Percentiles rank a stretch among this genome's conserved stretches.
Conservation (phyloP, 257 asterid species). For the Nyctanthes arbortristis region DNA sequence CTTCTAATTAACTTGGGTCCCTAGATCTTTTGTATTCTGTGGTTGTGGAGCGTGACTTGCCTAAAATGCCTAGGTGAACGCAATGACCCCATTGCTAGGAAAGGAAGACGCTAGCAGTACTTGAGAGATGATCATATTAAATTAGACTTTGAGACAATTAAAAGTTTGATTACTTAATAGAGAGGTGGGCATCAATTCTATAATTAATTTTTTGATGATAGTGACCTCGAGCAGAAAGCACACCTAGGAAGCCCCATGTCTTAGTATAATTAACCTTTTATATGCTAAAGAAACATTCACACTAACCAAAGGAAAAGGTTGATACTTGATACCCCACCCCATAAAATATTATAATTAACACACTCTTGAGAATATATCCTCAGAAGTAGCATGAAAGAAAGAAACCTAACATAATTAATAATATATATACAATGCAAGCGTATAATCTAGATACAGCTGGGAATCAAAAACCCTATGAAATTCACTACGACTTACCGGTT, state of each 20-base stretch:
- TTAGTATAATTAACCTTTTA: constrained; percentile 38
- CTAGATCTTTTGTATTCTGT: too few species aligned
- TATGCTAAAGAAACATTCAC: constrained; percentile 53
- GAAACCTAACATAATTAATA: not conserved
- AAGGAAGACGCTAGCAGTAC: constrained; percentile 26
- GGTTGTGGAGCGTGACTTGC: too few species aligned
- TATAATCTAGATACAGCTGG: not conserved
- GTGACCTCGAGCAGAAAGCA: constrained; percentile 48
- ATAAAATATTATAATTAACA: not conserved
- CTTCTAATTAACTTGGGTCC: too few species aligned
- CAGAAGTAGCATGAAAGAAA: constrained; percentile 4
- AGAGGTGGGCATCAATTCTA: constrained; percentile 65
- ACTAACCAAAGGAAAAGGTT: constrained; percentile 39
- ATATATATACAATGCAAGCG: not conserved
- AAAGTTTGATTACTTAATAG: constrained; percentile 40
- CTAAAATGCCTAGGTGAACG: too few species aligned
- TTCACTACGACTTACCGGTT: constrained; percentile 26
- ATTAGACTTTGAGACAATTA: constrained; percentile 13
- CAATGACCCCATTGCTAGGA: not conserved
- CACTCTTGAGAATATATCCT: constrained; percentile 34
- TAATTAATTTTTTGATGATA: constrained; percentile 20
- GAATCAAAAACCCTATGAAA: not conserved
- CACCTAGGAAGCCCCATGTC: constrained; percentile 35
- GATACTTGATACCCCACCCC: constrained; percentile 29
- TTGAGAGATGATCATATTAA: constrained; percentile 21